Evolutionary conservation across 2,329 filamentous ascomycete genomes (phyloP), one percentile per base, ranked within the genome.

Genomic region (Orbilia javanica): DNA sequence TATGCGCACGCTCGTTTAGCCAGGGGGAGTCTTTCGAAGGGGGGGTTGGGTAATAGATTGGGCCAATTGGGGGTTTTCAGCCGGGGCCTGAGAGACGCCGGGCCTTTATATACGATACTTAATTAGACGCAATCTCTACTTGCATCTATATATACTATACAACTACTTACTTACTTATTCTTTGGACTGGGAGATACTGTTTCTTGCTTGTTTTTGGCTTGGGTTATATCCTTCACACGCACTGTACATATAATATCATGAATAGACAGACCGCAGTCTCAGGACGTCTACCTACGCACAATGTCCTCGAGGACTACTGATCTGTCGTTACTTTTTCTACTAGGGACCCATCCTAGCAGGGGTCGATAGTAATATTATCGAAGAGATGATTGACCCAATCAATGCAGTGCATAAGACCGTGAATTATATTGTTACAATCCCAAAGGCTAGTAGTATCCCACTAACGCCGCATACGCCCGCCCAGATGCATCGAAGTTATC

Each of bases 401-500:
- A n/a, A n/a, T n/a, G n/a, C n/a, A 18, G 18, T 53, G 27, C 13
- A 13, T 8, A 18, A 34, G 27, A 4, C 18, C 20, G 50, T 18
- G 13, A 27, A 7, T 27, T 25, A 11, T 60, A 60, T 15, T 57
- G 15, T 57, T 57, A 57, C 31, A 57, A 57, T 39, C 7, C 52
- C 52, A 68, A 53, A 62, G 81, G 82, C 69, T 82, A 83, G 73
- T 82, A 83, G 73, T 78, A 81, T 77, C 83, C 83, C 48, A 82
- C 70, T 0, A 82, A 79, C 3, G 82, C 81, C 39, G 80, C 80
- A 46, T 82, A 75, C 3, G 82, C 80, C 7, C 79, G 79, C 8
- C 79, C 79, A 20, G 84, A 84, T 29, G 84, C 83, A 65, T 1
- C 42, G 36, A 29, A 20, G 29, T 1, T n/a, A 53, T 25, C 36